phyloP scores from a whole-genome alignment of 129 eudicot species.

The Apium graveolens region DNA sequence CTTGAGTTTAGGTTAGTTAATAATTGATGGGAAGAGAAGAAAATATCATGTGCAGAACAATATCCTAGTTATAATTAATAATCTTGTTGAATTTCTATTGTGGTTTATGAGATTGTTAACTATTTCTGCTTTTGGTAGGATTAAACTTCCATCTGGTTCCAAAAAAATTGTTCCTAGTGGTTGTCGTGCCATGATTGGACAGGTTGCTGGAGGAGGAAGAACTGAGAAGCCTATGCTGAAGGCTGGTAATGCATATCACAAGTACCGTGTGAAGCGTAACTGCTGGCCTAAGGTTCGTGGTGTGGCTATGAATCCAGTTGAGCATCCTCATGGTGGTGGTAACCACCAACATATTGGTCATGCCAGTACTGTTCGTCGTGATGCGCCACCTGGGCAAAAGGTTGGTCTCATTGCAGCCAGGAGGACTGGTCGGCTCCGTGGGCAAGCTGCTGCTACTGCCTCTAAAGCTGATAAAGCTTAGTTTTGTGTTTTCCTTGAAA shows the following conservation, averaged over 20 bases:
- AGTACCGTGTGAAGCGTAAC: no score
- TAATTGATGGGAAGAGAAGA: no score
- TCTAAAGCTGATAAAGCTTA: slow-evolving; percentile 66
- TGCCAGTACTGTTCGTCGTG: slow-evolving; percentile 90
- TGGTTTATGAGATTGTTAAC: not conserved
- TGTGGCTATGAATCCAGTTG: no score
- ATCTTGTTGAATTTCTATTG: not conserved
- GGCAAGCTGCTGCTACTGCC: slow-evolving; percentile 84
- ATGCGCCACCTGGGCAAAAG: slow-evolving; percentile 92
- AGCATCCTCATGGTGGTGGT: no score
- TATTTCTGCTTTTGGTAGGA: slow-evolving; percentile 22
- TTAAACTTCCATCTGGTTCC: slow-evolving; percentile 91
- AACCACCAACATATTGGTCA: slow-evolving; percentile 99
- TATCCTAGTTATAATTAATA: not conserved
- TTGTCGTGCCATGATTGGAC: slow-evolving; percentile 91
- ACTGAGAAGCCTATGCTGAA: slow-evolving; percentile 84
- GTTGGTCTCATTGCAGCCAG: slow-evolving; percentile 94
- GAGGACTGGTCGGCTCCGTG: slow-evolving; percentile 90
- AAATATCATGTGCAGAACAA: not conserved
- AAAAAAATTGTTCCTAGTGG: no score
- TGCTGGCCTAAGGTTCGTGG: no score
- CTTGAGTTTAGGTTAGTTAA: no score
- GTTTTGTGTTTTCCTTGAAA: slow-evolving; percentile 15
- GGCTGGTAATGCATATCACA: slow-evolving; percentile 94
- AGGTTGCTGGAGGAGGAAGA: slow-evolving; percentile 94